phyloP scores from a whole-genome alignment of 352 stramenopile genomes.

The Phytophthora colocasiae region DNA sequence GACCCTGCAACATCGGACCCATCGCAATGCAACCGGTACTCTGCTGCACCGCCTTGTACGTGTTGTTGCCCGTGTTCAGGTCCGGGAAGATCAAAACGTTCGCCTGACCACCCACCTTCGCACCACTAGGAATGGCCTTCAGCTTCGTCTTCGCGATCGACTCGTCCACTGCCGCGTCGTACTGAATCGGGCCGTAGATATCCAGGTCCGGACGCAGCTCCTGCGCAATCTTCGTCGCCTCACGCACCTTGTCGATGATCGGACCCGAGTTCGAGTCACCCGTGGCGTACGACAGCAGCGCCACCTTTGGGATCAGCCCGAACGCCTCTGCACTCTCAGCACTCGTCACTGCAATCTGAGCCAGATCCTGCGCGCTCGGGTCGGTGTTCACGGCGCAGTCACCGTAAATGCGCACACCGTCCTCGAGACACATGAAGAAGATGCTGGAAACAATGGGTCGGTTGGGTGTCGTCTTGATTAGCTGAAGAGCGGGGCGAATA shows the following conservation, averaged over 20 bases:
- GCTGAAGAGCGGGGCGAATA: constrained; percentile 87
- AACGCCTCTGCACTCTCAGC: constrained; percentile 82
- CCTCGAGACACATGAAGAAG: constrained; percentile 90
- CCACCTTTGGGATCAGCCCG: constrained; percentile 82
- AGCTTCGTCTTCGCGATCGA: constrained; percentile 86
- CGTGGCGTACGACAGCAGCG: constrained; percentile 86
- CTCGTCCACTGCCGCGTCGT: constrained; percentile 81
- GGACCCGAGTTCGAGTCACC: constrained; percentile 80
- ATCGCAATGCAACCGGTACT: constrained; percentile 81
- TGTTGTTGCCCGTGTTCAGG: constrained; percentile 91
- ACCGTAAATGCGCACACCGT: constrained; percentile 84
- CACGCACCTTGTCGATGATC: constrained; percentile 88
- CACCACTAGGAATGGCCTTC: constrained; percentile 62
- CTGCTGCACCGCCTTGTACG: constrained; percentile 91
- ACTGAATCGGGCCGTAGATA: constrained; percentile 90
- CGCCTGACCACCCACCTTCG: constrained; percentile 77
- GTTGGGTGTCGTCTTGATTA: constrained; percentile 85
- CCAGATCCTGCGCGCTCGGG: constrained; percentile 74
- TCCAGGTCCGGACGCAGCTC: constrained; percentile 71
- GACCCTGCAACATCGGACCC: constrained; percentile 89
- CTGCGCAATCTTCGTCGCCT: constrained; percentile 78
- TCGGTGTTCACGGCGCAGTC: constrained; percentile 90
- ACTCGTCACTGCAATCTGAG: constrained; percentile 81
- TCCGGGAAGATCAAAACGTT: constrained; percentile 91
- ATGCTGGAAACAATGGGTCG: constrained; percentile 81